A percentile compares a stretch with the other conserved stretches of the same genome.
Evolutionary conservation across 768 basidiomycete genomes (phyloP).

Genomic region (Boletus patriciae): DNA sequence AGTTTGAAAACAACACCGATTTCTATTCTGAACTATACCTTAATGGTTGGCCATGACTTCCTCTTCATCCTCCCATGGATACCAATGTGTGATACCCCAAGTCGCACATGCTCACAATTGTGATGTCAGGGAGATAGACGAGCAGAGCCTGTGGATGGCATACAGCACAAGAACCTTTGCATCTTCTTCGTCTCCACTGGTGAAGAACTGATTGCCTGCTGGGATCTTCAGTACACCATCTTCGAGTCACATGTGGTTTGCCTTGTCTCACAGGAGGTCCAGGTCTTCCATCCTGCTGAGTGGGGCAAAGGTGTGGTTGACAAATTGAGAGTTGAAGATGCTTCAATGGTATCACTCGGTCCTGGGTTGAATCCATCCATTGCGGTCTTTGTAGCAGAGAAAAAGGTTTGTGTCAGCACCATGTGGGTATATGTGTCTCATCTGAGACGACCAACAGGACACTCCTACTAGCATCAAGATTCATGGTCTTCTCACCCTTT

Average conservation of each 20-base stretch:
- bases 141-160: no score
- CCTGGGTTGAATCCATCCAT: slow-evolving; percentile 84
- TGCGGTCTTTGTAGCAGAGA: slow-evolving; percentile 93
- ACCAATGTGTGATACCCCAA: no score
- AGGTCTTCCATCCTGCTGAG: slow-evolving; percentile 78
- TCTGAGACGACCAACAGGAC: slow-evolving; percentile 64
- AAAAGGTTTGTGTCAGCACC: slow-evolving; percentile 57
- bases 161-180: slow-evolving; percentile 92
- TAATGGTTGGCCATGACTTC: no score
- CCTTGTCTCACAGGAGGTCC: slow-evolving; percentile 77
- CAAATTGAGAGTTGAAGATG: slow-evolving; percentile 81
- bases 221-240: slow-evolving; percentile 90
- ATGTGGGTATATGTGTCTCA: background rate
- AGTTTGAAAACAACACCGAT: no score
- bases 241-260: slow-evolving; percentile 85
- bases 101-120: no score
- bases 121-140: no score
- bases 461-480: slow-evolving; percentile 87
- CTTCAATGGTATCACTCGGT: slow-evolving; percentile 73
- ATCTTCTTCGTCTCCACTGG: slow-evolving; percentile 86
- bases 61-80: no score
- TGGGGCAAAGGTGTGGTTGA: slow-evolving; percentile 79
- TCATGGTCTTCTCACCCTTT: slow-evolving; percentile 66
- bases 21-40: no score
- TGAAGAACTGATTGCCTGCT: slow-evolving; percentile 82